A percentile compares a stretch with the other conserved stretches of the same genome.
Evolutionary conservation across 352 stramenopile species (phyloP).

Genomic region (Pythium scleroteichum): DNA sequence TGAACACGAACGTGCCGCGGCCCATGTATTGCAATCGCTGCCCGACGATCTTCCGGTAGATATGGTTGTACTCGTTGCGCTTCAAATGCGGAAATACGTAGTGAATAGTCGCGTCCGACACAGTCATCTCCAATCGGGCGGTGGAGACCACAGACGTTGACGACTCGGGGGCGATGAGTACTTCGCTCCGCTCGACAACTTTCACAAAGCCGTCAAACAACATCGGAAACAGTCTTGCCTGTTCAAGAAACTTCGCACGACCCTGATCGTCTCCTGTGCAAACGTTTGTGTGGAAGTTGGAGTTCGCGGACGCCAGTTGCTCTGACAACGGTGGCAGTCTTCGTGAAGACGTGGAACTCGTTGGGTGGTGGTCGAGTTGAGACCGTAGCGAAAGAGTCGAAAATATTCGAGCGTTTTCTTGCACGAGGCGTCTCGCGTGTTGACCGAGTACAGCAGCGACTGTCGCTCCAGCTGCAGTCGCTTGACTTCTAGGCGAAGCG

Average conservation of each 20-base stretch:
- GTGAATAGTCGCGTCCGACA: conserved; percentile 7
- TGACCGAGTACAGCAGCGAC: neutral
- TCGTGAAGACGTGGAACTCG: neutral
- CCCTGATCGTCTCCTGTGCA: conserved; percentile 2
- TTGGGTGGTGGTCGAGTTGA: neutral
- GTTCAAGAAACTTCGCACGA: conserved; percentile 5
- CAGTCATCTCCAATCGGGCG: neutral
- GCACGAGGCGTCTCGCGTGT: neutral
- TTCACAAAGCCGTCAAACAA: neutral
- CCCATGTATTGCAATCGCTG: neutral
- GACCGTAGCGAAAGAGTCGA: conserved; percentile 7
- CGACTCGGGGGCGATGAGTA: neutral
- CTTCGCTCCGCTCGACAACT: neutral
- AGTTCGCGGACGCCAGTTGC: conserved; percentile 8
- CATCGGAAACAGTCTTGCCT: neutral
- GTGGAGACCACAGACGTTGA: neutral
- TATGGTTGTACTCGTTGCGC: neutral
- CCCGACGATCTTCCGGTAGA: conserved; percentile 17
- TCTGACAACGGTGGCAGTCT: neutral
- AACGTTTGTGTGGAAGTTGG: neutral
- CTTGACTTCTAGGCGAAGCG: conserved; percentile 7
- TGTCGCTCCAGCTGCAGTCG: neutral
- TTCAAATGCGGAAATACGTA: conserved; percentile 22
- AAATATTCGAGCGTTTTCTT: conserved; percentile 5
- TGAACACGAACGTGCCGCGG: conserved; percentile 3